Percentiles rank a stretch among this genome's conserved stretches.
Conservation (phyloP, 2,329 filamentous ascomycete species). For the Monilinia fructigena region DNA sequence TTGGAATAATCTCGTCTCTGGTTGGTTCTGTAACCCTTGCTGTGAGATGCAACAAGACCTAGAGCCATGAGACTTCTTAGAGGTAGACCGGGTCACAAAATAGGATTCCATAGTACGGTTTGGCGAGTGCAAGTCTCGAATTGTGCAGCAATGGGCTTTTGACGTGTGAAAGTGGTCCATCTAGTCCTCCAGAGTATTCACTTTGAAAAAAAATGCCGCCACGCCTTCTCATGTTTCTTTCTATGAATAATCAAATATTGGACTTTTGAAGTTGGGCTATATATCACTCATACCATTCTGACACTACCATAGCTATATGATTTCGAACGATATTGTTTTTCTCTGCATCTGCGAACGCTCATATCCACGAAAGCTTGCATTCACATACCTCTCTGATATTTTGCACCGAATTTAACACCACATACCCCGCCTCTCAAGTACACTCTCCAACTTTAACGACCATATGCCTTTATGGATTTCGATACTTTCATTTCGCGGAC, state of each 20-base stretch:
- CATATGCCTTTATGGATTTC: constrained; percentile 97
- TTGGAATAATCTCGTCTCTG: not conserved
- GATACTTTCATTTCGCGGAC: constrained; percentile 95
- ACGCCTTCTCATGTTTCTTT: no score
- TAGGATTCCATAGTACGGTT: not conserved
- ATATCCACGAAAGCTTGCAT: constrained; percentile 96
- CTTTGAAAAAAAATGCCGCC: not conserved
- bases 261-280: not conserved
- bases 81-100: not conserved
- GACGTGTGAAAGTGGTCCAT: not conserved
- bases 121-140: constrained; percentile 6
- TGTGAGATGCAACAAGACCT: not conserved
- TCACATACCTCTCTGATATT: constrained; percentile 95
- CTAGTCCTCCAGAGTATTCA: not conserved
- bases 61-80: not conserved
- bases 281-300: constrained; percentile 5
- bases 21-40: not conserved
- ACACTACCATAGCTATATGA: constrained; percentile 65
- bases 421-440: constrained; percentile 73
- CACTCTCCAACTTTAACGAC: constrained; percentile 70
- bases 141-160: not conserved
- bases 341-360: constrained; percentile 89
- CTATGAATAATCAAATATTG: not conserved
- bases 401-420: constrained; percentile 83
- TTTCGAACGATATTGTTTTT: constrained; percentile 81